Evolutionary conservation across 2,329 filamentous ascomycete genomes (phyloP), one percentile per base, ranked within the genome.

Genomic region (Fusarium abutilonis): DNA sequence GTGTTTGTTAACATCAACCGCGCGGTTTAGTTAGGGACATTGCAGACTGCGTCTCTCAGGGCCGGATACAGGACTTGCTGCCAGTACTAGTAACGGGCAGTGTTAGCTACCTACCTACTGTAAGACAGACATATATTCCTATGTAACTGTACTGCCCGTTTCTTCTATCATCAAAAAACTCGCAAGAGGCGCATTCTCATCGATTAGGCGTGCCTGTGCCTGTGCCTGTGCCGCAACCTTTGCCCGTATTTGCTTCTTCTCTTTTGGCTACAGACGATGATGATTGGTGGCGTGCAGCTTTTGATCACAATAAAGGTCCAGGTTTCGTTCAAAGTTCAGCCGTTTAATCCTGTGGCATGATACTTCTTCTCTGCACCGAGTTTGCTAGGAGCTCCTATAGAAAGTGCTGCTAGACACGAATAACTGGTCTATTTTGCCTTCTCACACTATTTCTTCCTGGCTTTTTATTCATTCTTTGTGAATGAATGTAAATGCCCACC

Each of bases 231-330:
- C 58, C 53, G 35, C 58, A 36, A 42, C 34, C 46, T 26, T 36
- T 52, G 29, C 31, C 35, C 29, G 14, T 45, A 14, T 61, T 21
- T 38, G 15, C 34, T 34, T 42, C 47, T 48, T n/a, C 32, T 53
- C 29, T 15, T 38, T 26, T 29, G 13, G 43, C 52, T 44, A 48
- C 29, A n/a, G 17, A 8, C 36, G 28, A 35, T 31, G 23, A 29
- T 38, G 34, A 57, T 23, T 46, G 29, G 52, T 51, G 59, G 59
- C 61, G 38, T 54, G 34, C 42, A 51, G 41, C 38, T 52, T 44
- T 40, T 44, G 51, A n/a, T 34, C 32, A 40, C 38, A 45, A 42
- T 31, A 29, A 38, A 36, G 36, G 14, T 45, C 42, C 36, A 21
- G 34, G 47, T 40, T 35, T 35, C 11, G 28, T 29, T n/a, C 31